Evolutionary conservation across 2,329 filamentous ascomycete genomes (phyloP).

Genomic region (Pseudogymnoascus sp.): DNA sequence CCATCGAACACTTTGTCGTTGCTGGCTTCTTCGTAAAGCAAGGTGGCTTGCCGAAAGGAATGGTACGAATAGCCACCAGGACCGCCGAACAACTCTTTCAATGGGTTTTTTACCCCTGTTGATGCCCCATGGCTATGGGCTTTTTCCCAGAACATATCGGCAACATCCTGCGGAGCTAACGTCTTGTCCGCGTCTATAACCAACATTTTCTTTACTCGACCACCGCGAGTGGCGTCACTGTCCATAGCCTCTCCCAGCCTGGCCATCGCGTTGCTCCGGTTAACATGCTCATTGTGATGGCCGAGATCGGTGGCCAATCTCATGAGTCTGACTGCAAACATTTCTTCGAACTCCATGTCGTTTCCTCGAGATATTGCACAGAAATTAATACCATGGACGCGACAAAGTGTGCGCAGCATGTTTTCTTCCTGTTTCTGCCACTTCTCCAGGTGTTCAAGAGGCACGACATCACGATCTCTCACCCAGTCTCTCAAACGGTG

Average conservation of each 20-base stretch:
- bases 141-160: constrained; percentile 43
- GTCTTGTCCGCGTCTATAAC: constrained; percentile 56
- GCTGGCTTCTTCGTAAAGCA: constrained; percentile 45
- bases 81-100: constrained; percentile 44
- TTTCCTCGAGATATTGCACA: constrained; percentile 20
- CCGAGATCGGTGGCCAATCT: constrained; percentile 31
- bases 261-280: constrained; percentile 22
- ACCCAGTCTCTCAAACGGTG: constrained; percentile 34
- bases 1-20: constrained; percentile 36
- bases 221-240: neutral
- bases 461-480: constrained; percentile 30
- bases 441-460: constrained; percentile 33
- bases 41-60: constrained; percentile 47
- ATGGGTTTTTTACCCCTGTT: constrained; percentile 18
- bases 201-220: constrained; percentile 38
- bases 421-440: constrained; percentile 43
- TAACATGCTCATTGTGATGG: constrained; percentile 34
- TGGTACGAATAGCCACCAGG: constrained; percentile 44
- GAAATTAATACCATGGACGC: constrained; percentile 42
- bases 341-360: constrained; percentile 19
- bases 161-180: constrained; percentile 44
- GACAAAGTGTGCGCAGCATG: constrained; percentile 39
- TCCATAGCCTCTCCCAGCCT: constrained; percentile 16
- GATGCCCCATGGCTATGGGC: constrained; percentile 8
- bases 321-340: constrained; percentile 23